A percentile compares a stretch with the other conserved stretches of the same genome.
phyloP scores from a whole-genome alignment of 805 yeast species.

The Ogataea zsoltii region DNA sequence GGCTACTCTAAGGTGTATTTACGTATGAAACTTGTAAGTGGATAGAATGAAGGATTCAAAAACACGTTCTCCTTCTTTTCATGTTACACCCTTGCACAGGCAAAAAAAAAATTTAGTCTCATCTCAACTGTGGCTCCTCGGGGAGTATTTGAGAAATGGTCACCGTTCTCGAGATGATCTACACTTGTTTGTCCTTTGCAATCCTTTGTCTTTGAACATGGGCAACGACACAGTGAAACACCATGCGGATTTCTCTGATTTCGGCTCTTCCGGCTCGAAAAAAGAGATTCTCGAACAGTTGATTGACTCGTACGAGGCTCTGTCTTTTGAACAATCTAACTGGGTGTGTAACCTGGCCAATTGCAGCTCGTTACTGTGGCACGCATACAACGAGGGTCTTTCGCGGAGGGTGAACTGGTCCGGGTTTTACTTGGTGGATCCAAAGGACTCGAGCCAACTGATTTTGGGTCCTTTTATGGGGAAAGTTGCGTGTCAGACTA shows the following conservation, averaged over 20 bases:
- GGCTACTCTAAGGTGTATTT: no score
- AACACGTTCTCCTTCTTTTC: no score
- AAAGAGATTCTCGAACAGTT: conserved; percentile 59
- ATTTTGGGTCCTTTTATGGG: conserved; percentile 95
- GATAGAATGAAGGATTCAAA: no score
- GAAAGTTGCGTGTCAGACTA: conserved; percentile 91
- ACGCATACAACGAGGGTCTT: conserved; percentile 67
- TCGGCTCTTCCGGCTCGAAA: conserved; percentile 38
- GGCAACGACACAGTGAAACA: conserved; percentile 29
- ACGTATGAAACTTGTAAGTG: no score
- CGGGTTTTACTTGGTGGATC: conserved; percentile 74
- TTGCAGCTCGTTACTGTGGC: conserved; percentile 85
- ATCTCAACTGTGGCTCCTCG: no score
- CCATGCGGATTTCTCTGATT: conserved; percentile 78
- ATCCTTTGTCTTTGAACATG: background rate
- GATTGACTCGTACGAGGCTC: conserved; percentile 62
- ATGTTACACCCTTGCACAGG: no score
- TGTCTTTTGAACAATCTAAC: conserved; percentile 61
- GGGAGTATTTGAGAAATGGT: no score
- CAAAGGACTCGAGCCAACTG: conserved; percentile 42
- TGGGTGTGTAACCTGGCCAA: conserved; percentile 93
- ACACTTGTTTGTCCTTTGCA: no score
- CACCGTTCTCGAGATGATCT: no score
- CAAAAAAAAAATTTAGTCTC: background rate
- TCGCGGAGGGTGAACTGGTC: conserved; percentile 77